These are phyloP conservation scores for Cocos nucifera DNA, from an alignment of 176 grass and related monocot genomes.

Conservation along the genomic window DNA sequence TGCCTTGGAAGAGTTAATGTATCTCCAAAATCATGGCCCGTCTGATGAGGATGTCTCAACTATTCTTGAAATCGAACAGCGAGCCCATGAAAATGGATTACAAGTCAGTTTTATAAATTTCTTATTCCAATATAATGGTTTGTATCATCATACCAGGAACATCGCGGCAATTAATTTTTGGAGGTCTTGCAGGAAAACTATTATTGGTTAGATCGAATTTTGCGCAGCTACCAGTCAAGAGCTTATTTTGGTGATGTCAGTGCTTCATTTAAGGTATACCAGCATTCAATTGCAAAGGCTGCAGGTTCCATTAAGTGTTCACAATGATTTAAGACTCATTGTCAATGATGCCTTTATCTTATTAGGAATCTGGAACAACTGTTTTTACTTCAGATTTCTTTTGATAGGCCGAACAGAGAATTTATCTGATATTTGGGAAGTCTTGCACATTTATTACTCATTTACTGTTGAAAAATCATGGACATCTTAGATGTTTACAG, in stretches of 20 bases:
- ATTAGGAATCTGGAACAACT: too few relatives aligned
- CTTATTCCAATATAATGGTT: background rate
- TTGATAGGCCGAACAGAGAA: too few relatives aligned
- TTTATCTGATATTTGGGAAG: too few relatives aligned
- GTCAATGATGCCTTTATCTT: too few relatives aligned
- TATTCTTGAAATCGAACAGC: slow-evolving; percentile 92
- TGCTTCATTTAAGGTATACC: slow-evolving; percentile 63
- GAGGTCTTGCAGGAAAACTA: slow-evolving; percentile 75
- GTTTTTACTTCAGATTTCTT: too few relatives aligned
- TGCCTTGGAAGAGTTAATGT: slow-evolving; percentile 86
- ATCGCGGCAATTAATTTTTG: slow-evolving; percentile 16
- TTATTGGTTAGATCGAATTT: slow-evolving; percentile 92
- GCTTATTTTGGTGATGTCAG: slow-evolving; percentile 77
- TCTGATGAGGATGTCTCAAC: slow-evolving; percentile 70
- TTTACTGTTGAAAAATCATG: too few relatives aligned
- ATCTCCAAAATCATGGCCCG: slow-evolving; percentile 74
- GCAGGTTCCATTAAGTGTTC: too few relatives aligned
- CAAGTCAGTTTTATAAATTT: slow-evolving; percentile 39
- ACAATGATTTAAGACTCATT: too few relatives aligned
- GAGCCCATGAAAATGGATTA: slow-evolving; percentile 98
- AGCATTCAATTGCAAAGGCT: too few relatives aligned
- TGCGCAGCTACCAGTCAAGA: slow-evolving; percentile 94
- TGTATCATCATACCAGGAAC: background rate
- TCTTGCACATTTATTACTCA: too few relatives aligned
- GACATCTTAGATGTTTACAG: too few relatives aligned